Percentiles rank a stretch among this genome's conserved stretches.
phyloP scores from a whole-genome alignment of 441 rosid species.

The Brassica balearica region DNA sequence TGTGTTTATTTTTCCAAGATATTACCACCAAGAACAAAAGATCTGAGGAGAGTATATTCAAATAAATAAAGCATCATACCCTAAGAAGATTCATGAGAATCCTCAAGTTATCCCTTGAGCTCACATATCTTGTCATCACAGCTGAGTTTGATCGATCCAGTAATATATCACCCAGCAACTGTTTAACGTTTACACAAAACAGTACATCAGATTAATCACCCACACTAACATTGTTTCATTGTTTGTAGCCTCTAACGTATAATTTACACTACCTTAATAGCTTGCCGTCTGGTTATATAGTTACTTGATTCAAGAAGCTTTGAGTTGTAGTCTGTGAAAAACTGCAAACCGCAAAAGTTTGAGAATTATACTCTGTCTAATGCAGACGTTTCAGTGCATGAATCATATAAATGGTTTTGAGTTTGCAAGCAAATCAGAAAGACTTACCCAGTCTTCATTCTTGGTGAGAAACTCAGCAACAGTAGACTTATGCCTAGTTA shows the following conservation, averaged over 20 bases:
- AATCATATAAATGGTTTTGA: too few species aligned
- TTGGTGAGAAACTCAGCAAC: conserved; percentile 91
- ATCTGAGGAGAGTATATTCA: neutral
- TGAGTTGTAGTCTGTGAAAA: conserved; percentile 82
- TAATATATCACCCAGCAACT: too few species aligned
- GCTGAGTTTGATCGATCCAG: too few species aligned
- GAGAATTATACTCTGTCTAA: neutral
- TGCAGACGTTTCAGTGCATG: too few species aligned
- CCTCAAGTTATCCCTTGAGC: conserved; percentile 76
- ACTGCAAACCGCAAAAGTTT: conserved; percentile 52
- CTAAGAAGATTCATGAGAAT: conserved; percentile 98
- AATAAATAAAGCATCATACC: conserved; percentile 50
- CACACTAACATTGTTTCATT: neutral
- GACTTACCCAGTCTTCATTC: conserved; percentile 93
- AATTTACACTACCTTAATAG: conserved; percentile 66
- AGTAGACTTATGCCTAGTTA: conserved; percentile 97
- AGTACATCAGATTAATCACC: neutral
- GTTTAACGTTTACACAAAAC: conserved; percentile 11
- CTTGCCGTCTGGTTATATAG: conserved; percentile 92
- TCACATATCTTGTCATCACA: too few species aligned
- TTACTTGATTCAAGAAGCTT: conserved; percentile 89
- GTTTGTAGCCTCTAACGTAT: neutral
- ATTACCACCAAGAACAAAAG: conserved; percentile 14
- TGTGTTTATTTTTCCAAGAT: neutral
- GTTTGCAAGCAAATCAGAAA: too few species aligned